phyloP scores from a whole-genome alignment of 2,329 filamentous ascomycete species.

The Curvularia eragrostidis region DNA sequence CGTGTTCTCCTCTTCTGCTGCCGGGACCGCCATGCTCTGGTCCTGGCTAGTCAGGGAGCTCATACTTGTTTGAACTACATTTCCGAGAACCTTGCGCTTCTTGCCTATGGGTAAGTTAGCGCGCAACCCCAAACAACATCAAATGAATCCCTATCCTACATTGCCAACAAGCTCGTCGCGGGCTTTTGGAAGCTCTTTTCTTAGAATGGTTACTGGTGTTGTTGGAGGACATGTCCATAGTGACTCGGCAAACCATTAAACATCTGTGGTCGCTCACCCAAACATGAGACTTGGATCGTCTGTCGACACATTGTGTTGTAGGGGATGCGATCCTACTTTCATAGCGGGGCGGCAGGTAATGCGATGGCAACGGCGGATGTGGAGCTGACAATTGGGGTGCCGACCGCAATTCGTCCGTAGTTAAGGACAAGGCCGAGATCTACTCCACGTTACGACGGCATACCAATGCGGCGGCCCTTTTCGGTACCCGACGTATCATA shows the following conservation, averaged over 20 bases:
- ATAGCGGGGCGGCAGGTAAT: constrained; percentile 41
- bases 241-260: constrained; percentile 3
- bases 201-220: constrained; percentile 22
- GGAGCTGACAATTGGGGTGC: constrained; percentile 27
- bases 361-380: constrained; percentile 36
- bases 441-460: constrained; percentile 12
- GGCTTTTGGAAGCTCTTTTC: constrained; percentile 38
- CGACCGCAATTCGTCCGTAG: constrained; percentile 43
- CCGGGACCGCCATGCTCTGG: constrained; percentile 21
- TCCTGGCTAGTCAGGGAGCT: constrained; percentile 23
- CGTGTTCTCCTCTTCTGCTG: constrained; percentile 26
- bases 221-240: constrained; percentile 31
- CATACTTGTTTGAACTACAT: constrained; percentile 22
- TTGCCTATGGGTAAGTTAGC: constrained; percentile 41
- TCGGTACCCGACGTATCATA: neutral
- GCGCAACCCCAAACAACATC: neutral
- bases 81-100: constrained; percentile 33
- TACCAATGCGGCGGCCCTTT: constrained; percentile 3
- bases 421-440: constrained; percentile 12
- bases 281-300: constrained; percentile 12
- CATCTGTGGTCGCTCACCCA: neutral
- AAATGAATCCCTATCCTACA: constrained; percentile 33
- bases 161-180: constrained; percentile 45
- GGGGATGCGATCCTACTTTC: constrained; percentile 39
- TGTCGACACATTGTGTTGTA: constrained; percentile 25